Evolutionary conservation across 164 flowering plant species (phyloP), one percentile per base, ranked within the genome.

Genomic region (Cinnamomum micranthum): DNA sequence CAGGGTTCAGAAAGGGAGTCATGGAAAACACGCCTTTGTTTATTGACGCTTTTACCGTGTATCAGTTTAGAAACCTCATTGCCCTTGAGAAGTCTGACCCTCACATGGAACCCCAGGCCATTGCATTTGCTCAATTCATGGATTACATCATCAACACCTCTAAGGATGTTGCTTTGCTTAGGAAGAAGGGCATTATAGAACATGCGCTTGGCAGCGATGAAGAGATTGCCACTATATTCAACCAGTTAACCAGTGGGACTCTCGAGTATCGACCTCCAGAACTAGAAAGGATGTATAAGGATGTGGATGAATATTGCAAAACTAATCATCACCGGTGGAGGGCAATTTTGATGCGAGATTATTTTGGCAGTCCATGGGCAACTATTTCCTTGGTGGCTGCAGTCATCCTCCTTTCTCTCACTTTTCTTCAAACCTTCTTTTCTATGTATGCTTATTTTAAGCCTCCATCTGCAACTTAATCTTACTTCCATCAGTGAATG

Each of bases 31-130:
- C 87, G 7, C 74, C 67, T n/a, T 1, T 86, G 3, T 0, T 12
- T 4, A 35, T 84, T 11, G 58, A 62, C 27, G 70, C 41, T 1
- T 41, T 60, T n/a, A 81, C 81, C 15, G 78, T 74, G 27, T 17
- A n/a, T 0, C 73, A 80, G 14, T 22, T 86, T 7, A 47, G 81
- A 71, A 86, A 86, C 24, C 65, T 84, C 22, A 80, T 81, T 4
- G 86, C 84, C 0, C 47, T 65, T 1, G 85, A 86, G 71, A 55
- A 55, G 20, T 19, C 1, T 1, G 17, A 14, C 60, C 60, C 17
- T 19, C 13, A 14, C n/a, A 13, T 14, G 1, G 60, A 14, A 19
- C 60, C 60, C 13, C 60, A 14, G 19, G 17, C 13, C 1, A 1
- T 19, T 0, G n/a, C 60, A 55, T 17, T 14, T 55, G 0, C 2